Base-by-base conservation (phyloP, 768 basidiomycete genomes). In the Roridomyces roridus region DNA sequence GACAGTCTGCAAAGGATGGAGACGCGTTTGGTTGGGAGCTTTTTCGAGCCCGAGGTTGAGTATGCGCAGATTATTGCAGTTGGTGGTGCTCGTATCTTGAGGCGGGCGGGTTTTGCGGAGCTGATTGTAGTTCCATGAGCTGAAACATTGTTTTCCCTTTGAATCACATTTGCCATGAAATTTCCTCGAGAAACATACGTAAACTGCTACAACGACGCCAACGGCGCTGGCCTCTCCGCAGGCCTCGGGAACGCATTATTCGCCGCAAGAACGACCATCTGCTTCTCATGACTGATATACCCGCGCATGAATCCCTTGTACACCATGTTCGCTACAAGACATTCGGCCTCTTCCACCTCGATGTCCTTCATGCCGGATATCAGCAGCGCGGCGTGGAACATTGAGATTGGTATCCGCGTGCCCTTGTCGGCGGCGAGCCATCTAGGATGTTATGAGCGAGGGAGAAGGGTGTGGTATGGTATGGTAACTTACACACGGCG, bases 241-340 rank as follows among this genome's bases (percentile, higher is more conserved):
- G 92, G 71, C 57, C 80, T 80, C 4, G 95, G 94, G 68, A 97
- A 98, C 7, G 94, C 84, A 66, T 89, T 91, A 21, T 78, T 81
- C 60, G 84, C 83, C 1, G 92, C 87, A 41, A 98, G 71, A 6
- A 99, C 97, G 5, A 98, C 93, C 85, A 90, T 93, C 76, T 92
- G 91, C 72, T 91, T 92, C 68, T 92, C 92, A 67, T 99, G 97
- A 46, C 94, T 94, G 65, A 99, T 95, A 72, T 98, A 99, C 9
- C 97, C 97, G 46, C 91, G 84, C 74, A 98, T 88, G 70, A 88
- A 92, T 18, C 91, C 92, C 75, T 89, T 92, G 76, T 89, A 94
- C 40, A 98, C 91, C 92, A 96, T 91, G 69, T 96, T 96, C 25
- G 95, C 94, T 8, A 97, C 85, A 47, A 95, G 82, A 71, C 95